Conservation (phyloP, 305 asterid genomes). For the Fraxinus sp. region DNA sequence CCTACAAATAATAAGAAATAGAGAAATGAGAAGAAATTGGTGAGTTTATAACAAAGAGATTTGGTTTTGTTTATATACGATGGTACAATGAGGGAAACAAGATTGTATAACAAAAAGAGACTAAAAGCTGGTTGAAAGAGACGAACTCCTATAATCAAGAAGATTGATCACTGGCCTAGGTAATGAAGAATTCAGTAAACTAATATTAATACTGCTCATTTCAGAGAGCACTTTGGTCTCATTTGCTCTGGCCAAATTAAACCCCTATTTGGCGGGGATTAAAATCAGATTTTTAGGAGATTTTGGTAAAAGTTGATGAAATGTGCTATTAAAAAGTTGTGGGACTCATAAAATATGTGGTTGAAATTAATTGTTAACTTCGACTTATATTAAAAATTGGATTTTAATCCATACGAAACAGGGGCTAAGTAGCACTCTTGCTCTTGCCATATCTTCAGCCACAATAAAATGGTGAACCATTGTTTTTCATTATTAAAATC, state of each 20-base stretch:
- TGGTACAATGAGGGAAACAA: neutral
- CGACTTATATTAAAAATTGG: too few species aligned
- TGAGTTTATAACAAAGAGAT: neutral
- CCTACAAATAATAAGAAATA: neutral
- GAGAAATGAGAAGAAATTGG: neutral
- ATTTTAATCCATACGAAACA: too few species aligned
- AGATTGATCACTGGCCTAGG: neutral
- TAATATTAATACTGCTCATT: neutral
- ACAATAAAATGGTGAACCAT: neutral
- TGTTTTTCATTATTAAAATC: neutral
- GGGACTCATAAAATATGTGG: too few species aligned
- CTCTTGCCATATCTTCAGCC: neutral
- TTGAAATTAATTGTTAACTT: too few species aligned
- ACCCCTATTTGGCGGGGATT: too few species aligned
- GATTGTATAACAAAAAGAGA: neutral
- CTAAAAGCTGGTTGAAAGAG: neutral
- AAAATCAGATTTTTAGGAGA: too few species aligned
- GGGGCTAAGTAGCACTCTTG: neutral
- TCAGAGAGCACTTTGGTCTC: neutral
- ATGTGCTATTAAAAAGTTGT: too few species aligned
- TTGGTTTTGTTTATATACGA: neutral
- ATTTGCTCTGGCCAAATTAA: neutral
- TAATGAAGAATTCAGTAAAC: neutral
- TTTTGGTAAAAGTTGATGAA: too few species aligned
- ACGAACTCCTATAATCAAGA: neutral